phyloP scores from a whole-genome alignment of 169 alveolate species.

The Plasmodium gonderi region DNA sequence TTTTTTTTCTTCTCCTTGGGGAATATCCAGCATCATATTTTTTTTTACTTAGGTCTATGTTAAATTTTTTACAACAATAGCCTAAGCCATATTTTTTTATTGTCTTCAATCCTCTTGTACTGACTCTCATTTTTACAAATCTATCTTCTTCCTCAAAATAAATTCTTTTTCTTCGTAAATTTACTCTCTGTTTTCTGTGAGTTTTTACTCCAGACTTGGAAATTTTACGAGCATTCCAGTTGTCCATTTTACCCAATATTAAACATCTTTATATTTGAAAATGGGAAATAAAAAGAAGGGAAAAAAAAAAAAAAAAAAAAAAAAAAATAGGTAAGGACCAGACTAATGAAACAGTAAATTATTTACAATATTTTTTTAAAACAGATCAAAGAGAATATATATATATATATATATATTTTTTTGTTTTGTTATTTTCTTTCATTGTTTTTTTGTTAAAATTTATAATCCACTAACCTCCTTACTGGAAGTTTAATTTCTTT shows the following conservation, averaged over 20 bases:
- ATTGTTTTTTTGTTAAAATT: background rate
- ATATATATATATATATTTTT: background rate
- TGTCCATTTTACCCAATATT: constrained; percentile 91
- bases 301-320: background rate
- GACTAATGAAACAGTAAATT: too few species aligned
- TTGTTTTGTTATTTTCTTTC: background rate
- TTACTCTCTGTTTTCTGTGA: constrained; percentile 83
- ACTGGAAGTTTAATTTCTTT: constrained; percentile 83
- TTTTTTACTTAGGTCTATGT: constrained; percentile 83
- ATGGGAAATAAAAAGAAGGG: background rate
- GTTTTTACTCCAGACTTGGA: constrained; percentile 87
- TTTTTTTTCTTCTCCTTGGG: constrained; percentile 35
- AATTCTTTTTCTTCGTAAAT: constrained; percentile 84
- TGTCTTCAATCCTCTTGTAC: constrained; percentile 88
- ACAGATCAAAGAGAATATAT: too few species aligned
- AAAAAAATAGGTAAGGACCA: background rate
- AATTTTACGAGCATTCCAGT: constrained; percentile 83
- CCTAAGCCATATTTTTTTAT: constrained; percentile 87
- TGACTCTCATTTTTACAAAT: constrained; percentile 84
- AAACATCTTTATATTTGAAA: constrained; percentile 80
- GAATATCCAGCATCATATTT: constrained; percentile 88
- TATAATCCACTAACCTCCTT: constrained; percentile 77
- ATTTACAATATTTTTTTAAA: too few species aligned
- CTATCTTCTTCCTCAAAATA: constrained; percentile 85
- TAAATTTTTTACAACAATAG: constrained; percentile 86